Conservation (phyloP, 2,329 filamentous ascomycete species). For the Colletotrichum sublineola region DNA sequence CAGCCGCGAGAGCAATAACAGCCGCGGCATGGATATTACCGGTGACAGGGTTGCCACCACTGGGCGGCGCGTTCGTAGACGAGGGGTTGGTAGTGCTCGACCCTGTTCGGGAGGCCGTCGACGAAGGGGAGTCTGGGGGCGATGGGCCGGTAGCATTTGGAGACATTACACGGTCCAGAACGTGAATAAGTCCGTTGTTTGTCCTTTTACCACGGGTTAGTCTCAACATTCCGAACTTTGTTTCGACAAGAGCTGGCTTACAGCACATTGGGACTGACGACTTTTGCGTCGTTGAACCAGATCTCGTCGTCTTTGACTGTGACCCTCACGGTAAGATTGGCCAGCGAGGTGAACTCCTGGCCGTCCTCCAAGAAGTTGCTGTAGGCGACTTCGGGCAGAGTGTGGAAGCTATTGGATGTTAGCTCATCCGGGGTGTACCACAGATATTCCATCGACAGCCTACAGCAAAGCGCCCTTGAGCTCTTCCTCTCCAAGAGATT, state of each 20-base stretch:
- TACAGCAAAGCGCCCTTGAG: slow-evolving; percentile 43
- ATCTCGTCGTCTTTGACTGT: slow-evolving; percentile 43
- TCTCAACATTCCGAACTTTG: not conserved
- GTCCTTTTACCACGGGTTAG: slow-evolving; percentile 33
- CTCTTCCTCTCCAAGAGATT: slow-evolving; percentile 32
- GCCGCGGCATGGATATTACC: slow-evolving; percentile 17
- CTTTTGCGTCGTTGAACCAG: slow-evolving; percentile 47
- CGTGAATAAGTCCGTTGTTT: slow-evolving; percentile 46
- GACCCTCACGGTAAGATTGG: slow-evolving; percentile 42
- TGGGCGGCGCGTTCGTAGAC: slow-evolving; percentile 15
- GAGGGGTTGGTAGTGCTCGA: slow-evolving; percentile 7
- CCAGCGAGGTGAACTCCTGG: slow-evolving; percentile 39
- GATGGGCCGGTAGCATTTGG: slow-evolving; percentile 20
- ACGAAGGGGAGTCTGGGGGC: slow-evolving; percentile 10
- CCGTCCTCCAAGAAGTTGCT: slow-evolving; percentile 44
- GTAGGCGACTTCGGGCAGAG: slow-evolving; percentile 43
- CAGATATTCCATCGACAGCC: not conserved
- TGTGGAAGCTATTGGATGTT: slow-evolving; percentile 41
- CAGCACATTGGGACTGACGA: slow-evolving; percentile 46
- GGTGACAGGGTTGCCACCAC: slow-evolving; percentile 8
- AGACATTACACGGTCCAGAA: slow-evolving; percentile 46
- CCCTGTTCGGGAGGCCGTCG: slow-evolving; percentile 8
- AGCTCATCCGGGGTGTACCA: not conserved
- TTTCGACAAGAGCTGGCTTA: slow-evolving; percentile 3
- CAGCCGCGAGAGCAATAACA: slow-evolving; percentile 30